Base-by-base conservation (phyloP, 169 alveolate genomes). In the Cardiosporidium cionae region DNA sequence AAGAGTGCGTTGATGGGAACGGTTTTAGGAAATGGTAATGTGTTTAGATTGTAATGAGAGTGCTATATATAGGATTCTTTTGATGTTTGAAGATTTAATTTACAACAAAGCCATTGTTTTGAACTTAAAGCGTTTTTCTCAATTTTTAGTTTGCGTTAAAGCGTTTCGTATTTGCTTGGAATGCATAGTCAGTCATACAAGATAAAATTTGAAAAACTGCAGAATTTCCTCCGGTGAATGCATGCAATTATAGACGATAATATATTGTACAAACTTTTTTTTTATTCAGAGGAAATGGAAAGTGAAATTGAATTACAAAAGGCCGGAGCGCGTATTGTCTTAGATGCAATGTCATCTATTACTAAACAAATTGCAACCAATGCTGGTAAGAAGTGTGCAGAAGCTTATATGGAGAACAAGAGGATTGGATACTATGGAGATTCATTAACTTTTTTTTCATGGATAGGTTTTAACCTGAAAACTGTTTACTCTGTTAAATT, bases 241-340 rank as follows among this genome's bases (percentile, higher is more conserved):
- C n/a, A n/a, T n/a, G n/a, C n/a, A n/a, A n/a, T n/a, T n/a, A n/a
- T n/a, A n/a, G n/a, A n/a, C n/a, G n/a, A n/a, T n/a, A n/a, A n/a
- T n/a, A n/a, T n/a, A n/a, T n/a, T n/a, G n/a, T n/a, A n/a, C n/a
- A n/a, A n/a, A n/a, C n/a, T n/a, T n/a, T 44, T 44, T 44, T 16
- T 54, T 44, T 37, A 64, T 54, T 82, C 81, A 62, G 91, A 86
- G 29, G 92, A 90, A 62, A 82, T 90, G 74, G 94, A 90, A 70
- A 79, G 92, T 32, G 94, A 90, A 68, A 82, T 90, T 44, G 93
- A 87, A 73, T 78, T 90, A 70, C 89, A 88, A 73, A 85, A 90
- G 80, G 92, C 91, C 52, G 94, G 94, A 6, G 92, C 94, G 32
- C 81, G 74, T 37, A 88, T 90, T 29, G 93, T 90, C 9, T 85